Percentiles rank a stretch among this genome's conserved stretches.
Evolutionary conservation across 164 flowering plant species (phyloP).

Genomic region (Paratinospora sagittata): DNA sequence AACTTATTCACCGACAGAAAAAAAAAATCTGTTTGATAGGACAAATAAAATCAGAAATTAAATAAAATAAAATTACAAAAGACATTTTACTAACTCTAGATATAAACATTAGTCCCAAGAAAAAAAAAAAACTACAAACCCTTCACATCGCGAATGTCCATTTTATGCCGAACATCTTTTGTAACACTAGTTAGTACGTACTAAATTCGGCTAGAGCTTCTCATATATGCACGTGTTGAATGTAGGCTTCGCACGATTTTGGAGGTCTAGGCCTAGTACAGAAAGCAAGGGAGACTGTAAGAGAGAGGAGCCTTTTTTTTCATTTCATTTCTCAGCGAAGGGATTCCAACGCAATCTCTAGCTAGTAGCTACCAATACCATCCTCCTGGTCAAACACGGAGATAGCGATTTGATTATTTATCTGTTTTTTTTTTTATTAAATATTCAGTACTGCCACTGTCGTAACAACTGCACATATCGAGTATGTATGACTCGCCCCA

Average conservation of each 20-base stretch:
- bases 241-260: neutral
- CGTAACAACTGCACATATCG: neutral
- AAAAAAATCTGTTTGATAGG: too few relatives aligned
- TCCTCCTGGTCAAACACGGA: slow-evolving; percentile 29
- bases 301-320: neutral
- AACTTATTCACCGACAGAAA: too few relatives aligned
- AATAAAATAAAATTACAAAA: too few relatives aligned
- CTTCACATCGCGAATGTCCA: too few relatives aligned
- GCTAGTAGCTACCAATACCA: neutral
- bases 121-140: too few relatives aligned
- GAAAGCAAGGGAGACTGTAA: too few relatives aligned
- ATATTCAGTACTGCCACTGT: neutral
- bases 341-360: slow-evolving; percentile 29
- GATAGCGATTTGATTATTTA: slow-evolving; percentile 1
- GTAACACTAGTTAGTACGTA: too few relatives aligned
- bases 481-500: neutral
- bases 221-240: neutral
- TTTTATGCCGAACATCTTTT: too few relatives aligned
- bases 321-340: slow-evolving; percentile 14
- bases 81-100: too few relatives aligned
- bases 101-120: too few relatives aligned
- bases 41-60: too few relatives aligned
- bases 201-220: too few relatives aligned
- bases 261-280: neutral
- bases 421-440: neutral